Evolutionary conservation across 2,329 filamentous ascomycete species (phyloP).

Genomic region (Fusarium praegraminearum): DNA sequence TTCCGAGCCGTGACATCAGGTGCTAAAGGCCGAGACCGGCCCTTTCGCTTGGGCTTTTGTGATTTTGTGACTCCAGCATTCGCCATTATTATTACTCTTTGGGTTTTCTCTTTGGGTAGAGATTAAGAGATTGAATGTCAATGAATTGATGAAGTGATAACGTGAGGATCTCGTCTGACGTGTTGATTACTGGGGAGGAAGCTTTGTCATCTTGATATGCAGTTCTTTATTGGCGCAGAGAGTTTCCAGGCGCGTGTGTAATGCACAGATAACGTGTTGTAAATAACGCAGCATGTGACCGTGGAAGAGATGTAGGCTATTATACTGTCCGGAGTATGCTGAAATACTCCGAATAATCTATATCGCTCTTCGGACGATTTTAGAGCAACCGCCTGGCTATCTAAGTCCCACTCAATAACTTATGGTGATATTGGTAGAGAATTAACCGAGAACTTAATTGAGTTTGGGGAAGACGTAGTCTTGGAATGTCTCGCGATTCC

Average conservation of each 20-base stretch:
- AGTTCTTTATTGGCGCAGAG: not conserved
- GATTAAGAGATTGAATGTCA: not conserved
- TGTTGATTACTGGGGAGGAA: not conserved
- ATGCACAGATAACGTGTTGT: not conserved
- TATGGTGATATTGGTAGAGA: not conserved
- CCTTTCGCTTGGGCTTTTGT: slow-evolving; percentile 10
- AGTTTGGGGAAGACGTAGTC: not conserved
- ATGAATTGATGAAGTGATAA: not conserved
- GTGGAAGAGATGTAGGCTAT: not conserved
- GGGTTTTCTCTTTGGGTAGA: fast-evolving
- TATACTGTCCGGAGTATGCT: not conserved
- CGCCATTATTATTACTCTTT: not conserved
- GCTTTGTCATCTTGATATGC: not conserved
- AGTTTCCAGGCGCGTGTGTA: not conserved
- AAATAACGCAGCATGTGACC: not conserved
- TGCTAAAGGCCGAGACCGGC: slow-evolving; percentile 15
- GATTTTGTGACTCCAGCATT: not conserved
- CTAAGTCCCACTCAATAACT: not conserved
- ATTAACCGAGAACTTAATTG: not conserved
- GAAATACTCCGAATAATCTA: not conserved
- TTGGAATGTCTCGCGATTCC: not conserved
- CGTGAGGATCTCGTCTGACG: slow-evolving; percentile 4
- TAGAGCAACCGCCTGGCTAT: not conserved
- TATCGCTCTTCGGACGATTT: not conserved
- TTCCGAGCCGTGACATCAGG: slow-evolving; percentile 24